Conservation (phyloP, 1,284 basidiomycete genomes). For the Dichomitus squalens region DNA sequence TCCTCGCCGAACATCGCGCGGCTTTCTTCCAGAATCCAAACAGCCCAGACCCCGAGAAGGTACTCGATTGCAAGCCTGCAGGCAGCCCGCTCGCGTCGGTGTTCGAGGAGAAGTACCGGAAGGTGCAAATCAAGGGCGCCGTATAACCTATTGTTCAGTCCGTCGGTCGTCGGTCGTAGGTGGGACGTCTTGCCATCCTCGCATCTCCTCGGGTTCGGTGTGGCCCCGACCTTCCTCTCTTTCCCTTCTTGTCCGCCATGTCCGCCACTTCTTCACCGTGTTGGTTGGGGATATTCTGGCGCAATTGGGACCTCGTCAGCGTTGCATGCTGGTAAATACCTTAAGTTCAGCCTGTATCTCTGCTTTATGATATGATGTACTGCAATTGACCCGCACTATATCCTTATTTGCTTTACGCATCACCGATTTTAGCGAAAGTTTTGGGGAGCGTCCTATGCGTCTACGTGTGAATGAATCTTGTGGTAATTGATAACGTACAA, state of each 20-base stretch:
- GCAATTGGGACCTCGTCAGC: background rate
- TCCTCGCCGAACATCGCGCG: slow-evolving; percentile 73
- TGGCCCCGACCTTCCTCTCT: background rate
- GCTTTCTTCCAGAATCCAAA: slow-evolving; percentile 71
- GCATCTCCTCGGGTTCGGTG: background rate
- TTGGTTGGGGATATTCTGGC: background rate
- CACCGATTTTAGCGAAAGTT: background rate
- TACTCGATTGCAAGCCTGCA: slow-evolving; percentile 68
- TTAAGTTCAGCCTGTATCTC: background rate
- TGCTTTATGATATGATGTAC: background rate
- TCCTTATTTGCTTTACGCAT: background rate
- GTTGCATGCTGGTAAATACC: background rate
- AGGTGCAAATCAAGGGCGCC: slow-evolving; percentile 71
- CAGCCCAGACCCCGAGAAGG: slow-evolving; percentile 58
- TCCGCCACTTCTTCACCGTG: background rate
- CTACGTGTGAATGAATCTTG: background rate
- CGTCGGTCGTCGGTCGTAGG: background rate
- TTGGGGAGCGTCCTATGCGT: background rate
- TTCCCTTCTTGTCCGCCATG: background rate
- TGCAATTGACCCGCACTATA: background rate
- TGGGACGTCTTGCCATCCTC: background rate
- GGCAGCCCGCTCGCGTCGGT: slow-evolving; percentile 53
- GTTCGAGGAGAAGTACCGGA: slow-evolving; percentile 78
- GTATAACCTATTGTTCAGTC: slow-evolving; percentile 29
- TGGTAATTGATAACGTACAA: background rate